These are phyloP conservation scores for Panus rudis DNA, from an alignment of 768 basidiomycete genomes.

Conservation along the genomic window DNA sequence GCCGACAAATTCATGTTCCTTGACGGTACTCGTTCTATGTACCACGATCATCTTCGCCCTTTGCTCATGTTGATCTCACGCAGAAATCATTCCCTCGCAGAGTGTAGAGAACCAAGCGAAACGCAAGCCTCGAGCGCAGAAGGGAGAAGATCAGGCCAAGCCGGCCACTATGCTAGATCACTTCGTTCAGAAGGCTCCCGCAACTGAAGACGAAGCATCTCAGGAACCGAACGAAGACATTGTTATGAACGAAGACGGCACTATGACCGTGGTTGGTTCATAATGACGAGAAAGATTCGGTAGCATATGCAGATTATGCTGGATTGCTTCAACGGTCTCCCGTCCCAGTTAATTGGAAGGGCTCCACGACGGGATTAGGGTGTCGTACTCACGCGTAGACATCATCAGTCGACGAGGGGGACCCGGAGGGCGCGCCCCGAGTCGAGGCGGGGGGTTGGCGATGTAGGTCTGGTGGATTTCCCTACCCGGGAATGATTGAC, in stretches of 20 bases:
- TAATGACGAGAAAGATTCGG: background rate
- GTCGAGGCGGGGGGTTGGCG: no score
- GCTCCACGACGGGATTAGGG: no score
- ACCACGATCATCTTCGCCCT: background rate
- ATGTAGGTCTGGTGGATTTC: no score
- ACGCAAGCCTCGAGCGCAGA: slow-evolving; percentile 32
- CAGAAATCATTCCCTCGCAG: slow-evolving; percentile 57
- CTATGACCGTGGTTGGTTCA: slow-evolving; percentile 34
- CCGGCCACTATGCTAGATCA: slow-evolving; percentile 41
- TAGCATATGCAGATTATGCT: no score
- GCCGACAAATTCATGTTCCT: slow-evolving; percentile 75
- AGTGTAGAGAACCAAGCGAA: slow-evolving; percentile 36
- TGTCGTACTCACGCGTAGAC: no score
- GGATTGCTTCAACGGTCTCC: no score
- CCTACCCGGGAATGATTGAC: no score
- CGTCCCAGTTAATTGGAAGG: no score
- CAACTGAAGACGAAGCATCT: slow-evolving; percentile 15
- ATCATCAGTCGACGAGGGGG: no score
- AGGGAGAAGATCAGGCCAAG: slow-evolving; percentile 13
- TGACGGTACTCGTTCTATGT: slow-evolving; percentile 44
- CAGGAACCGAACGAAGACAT: slow-evolving; percentile 27
- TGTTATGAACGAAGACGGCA: slow-evolving; percentile 54
- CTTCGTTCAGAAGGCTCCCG: slow-evolving; percentile 31
- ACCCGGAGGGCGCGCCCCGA: no score
- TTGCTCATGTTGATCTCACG: background rate